A percentile compares a stretch with the other conserved stretches of the same genome.
Evolutionary conservation across 2,329 filamentous ascomycete genomes (phyloP).

Genomic region (Rhynchosporium agropyri): DNA sequence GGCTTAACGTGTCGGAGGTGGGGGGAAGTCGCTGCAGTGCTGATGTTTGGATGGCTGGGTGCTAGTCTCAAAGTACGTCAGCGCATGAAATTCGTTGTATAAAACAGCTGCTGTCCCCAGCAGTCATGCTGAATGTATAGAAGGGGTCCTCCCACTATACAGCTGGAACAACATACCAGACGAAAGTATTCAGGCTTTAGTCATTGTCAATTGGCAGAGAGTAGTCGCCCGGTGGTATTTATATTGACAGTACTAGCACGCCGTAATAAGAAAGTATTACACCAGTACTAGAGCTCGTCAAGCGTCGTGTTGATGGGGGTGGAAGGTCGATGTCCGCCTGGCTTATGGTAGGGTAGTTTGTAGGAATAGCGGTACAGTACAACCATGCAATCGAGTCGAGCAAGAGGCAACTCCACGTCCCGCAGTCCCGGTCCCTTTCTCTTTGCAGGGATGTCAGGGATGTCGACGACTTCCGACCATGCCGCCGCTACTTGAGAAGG

Average conservation of each 20-base stretch:
- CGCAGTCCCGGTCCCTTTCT: too few species aligned
- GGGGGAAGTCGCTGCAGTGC: conserved; percentile 24
- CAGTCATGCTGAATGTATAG: conserved; percentile 30
- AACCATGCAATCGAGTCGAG: too few species aligned
- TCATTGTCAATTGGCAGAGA: conserved; percentile 21
- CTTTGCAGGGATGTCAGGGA: too few species aligned
- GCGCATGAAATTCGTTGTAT: conserved; percentile 35
- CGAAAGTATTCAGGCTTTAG: conserved; percentile 20
- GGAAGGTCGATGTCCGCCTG: too few species aligned
- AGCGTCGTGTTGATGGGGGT: too few species aligned
- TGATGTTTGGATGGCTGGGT: conserved; percentile 35
- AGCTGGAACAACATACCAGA: conserved; percentile 32
- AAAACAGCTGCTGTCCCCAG: conserved; percentile 26
- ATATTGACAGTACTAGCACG: neutral
- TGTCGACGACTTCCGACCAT: too few species aligned
- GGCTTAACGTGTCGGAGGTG: conserved; percentile 22
- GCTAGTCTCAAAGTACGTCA: conserved; percentile 40
- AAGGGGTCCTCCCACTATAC: conserved; percentile 13
- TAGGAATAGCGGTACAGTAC: too few species aligned
- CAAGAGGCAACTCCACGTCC: too few species aligned
- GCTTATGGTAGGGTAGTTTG: too few species aligned
- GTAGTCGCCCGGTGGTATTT: conserved; percentile 10
- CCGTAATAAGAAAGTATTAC: too few species aligned
- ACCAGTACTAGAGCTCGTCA: too few species aligned
- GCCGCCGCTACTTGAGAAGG: neutral